Conservation (phyloP, 306 rosid genomes). For the Dryas drummondii region DNA sequence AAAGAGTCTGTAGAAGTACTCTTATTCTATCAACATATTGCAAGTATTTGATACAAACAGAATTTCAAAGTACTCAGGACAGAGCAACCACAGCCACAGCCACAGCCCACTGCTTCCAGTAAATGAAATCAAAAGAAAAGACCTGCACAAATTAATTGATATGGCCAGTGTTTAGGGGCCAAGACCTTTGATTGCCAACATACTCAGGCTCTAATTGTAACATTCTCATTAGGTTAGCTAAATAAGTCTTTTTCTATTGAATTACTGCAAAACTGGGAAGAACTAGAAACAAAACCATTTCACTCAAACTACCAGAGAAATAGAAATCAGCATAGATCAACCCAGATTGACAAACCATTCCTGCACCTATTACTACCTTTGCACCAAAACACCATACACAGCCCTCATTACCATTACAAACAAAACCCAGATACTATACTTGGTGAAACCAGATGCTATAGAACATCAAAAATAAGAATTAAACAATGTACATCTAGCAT, state of each 20-base stretch:
- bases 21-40: neutral
- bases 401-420: neutral
- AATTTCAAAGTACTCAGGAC: neutral
- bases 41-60: neutral
- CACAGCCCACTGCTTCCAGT: neutral
- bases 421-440: neutral
- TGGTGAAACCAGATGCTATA: neutral
- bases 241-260: neutral
- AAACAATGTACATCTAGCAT: too few relatives aligned
- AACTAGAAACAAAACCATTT: neutral
- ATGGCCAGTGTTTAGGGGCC: neutral
- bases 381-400: neutral
- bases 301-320: neutral
- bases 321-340: neutral
- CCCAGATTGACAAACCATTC: neutral
- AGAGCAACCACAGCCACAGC: too few relatives aligned
- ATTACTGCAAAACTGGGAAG: neutral
- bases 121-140: neutral
- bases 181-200: neutral
- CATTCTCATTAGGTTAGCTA: neutral
- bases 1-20: neutral
- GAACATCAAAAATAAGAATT: neutral
- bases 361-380: too few relatives aligned
- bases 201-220: neutral
- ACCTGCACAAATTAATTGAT: neutral